A percentile compares a stretch with the other conserved stretches of the same genome.
Conservation (phyloP, 2,329 filamentous ascomycete species). For the Claviceps maximensis region DNA sequence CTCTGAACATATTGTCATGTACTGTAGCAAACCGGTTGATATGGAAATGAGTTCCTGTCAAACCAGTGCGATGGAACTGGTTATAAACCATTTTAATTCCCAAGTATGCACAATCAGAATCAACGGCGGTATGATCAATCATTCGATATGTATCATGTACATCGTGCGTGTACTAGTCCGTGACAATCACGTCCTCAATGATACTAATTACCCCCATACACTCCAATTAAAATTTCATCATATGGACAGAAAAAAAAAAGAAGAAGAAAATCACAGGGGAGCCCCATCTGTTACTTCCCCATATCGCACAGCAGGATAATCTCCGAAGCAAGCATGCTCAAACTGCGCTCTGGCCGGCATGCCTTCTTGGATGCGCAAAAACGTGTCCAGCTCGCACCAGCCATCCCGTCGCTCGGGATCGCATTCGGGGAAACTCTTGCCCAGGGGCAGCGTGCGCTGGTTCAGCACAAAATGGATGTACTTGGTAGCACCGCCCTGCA, state of each 20-base stretch:
- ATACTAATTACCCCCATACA: not conserved
- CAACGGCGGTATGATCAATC: too few species aligned
- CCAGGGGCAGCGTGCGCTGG: slow-evolving; percentile 58
- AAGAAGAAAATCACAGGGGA: slow-evolving; percentile 11
- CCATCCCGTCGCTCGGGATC: slow-evolving; percentile 51
- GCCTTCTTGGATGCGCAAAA: slow-evolving; percentile 46
- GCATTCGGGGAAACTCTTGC: slow-evolving; percentile 52
- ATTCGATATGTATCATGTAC: too few species aligned
- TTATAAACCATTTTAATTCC: too few species aligned
- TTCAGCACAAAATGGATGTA: slow-evolving; percentile 67
- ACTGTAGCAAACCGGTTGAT: too few species aligned
- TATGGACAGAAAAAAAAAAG: not conserved
- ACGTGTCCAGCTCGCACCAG: slow-evolving; percentile 62
- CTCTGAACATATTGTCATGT: too few species aligned
- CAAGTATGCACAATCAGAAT: too few species aligned
- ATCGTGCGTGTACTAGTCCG: too few species aligned
- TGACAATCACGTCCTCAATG: too few species aligned
- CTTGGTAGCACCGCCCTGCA: slow-evolving; percentile 39
- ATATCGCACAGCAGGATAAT: slow-evolving; percentile 25
- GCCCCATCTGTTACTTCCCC: slow-evolving; percentile 26
- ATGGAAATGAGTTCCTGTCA: too few species aligned
- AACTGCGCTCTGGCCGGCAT: slow-evolving; percentile 47
- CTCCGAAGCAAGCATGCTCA: slow-evolving; percentile 53
- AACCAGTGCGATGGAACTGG: too few species aligned
- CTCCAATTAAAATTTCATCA: too few species aligned